Evolutionary conservation across 768 basidiomycete species (phyloP).

Genomic region (Mycena sanguinolenta): DNA sequence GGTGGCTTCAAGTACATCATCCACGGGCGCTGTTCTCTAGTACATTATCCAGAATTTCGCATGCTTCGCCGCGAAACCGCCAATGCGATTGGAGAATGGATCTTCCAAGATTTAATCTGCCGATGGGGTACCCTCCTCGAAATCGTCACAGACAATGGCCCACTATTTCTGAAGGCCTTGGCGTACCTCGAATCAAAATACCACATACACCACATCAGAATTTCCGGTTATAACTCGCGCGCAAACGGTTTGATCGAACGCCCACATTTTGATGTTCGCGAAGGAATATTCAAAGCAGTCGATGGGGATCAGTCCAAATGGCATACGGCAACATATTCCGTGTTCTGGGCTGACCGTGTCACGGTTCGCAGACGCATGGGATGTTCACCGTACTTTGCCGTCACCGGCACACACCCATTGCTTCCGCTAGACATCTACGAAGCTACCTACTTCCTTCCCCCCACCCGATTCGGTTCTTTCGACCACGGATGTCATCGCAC

Average conservation of each 20-base stretch:
- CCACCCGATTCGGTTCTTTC: slow-evolving; percentile 37
- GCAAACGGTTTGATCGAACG: too few relatives aligned
- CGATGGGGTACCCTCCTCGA: too few relatives aligned
- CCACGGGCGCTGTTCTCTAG: slow-evolving; percentile 25
- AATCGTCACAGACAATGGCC: slow-evolving; percentile 39
- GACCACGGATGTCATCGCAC: slow-evolving; percentile 41
- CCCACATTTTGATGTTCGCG: too few relatives aligned
- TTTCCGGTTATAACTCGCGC: too few relatives aligned
- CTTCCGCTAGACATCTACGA: slow-evolving; percentile 9
- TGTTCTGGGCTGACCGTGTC: slow-evolving; percentile 39
- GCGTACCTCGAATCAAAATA: slow-evolving; percentile 11
- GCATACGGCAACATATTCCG: slow-evolving; percentile 10
- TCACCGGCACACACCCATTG: neutral
- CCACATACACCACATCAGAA: neutral
- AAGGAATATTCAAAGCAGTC: slow-evolving; percentile 35
- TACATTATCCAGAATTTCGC: slow-evolving; percentile 1
- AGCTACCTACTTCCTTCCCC: slow-evolving; percentile 38
- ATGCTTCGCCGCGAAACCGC: slow-evolving; percentile 26
- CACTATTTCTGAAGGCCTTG: slow-evolving; percentile 14
- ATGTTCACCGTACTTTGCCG: slow-evolving; percentile 35
- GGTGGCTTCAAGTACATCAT: too few relatives aligned
- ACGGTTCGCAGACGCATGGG: too few relatives aligned
- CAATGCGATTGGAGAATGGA: slow-evolving; percentile 13
- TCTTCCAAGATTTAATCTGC: slow-evolving; percentile 42
- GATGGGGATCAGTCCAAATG: slow-evolving; percentile 27